A percentile compares a stretch with the other conserved stretches of the same genome.
Evolutionary conservation across 306 rosid species (phyloP).

Genomic region (Canavalia ensiformis): DNA sequence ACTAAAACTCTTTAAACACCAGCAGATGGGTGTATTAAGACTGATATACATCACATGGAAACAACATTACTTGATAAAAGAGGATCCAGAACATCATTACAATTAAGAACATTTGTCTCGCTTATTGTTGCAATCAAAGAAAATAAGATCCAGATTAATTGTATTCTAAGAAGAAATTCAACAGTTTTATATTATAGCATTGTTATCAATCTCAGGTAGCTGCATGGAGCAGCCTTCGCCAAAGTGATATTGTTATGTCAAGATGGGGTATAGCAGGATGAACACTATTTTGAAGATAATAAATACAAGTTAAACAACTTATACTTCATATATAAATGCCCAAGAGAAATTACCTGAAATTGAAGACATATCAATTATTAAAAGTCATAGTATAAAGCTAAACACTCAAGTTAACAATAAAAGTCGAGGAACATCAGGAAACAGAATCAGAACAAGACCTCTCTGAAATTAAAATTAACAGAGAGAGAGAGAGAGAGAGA

Average conservation of each 20-base stretch:
- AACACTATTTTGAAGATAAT: not conserved
- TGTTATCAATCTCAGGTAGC: not conserved
- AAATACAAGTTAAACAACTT: not conserved
- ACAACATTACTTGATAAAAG: not conserved
- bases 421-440: not conserved
- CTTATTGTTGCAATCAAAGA: conserved; percentile 26
- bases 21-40: conserved; percentile 2
- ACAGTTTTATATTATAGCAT: not conserved
- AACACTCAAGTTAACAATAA: not conserved
- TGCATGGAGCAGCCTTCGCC: not conserved
- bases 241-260: not conserved
- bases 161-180: not conserved
- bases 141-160: conserved; percentile 8
- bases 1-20: conserved; percentile 14
- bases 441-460: not conserved
- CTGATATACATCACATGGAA: not conserved
- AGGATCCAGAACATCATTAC: not conserved
- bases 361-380: not conserved
- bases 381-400: not conserved
- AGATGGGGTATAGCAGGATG: not conserved
- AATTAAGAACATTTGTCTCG: not conserved
- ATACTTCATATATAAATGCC: not conserved
- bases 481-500: not conserved
- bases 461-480: not conserved
- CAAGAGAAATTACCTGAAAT: not conserved